phyloP scores from a whole-genome alignment of 768 basidiomycete species.

The Boletus subparvulus region DNA sequence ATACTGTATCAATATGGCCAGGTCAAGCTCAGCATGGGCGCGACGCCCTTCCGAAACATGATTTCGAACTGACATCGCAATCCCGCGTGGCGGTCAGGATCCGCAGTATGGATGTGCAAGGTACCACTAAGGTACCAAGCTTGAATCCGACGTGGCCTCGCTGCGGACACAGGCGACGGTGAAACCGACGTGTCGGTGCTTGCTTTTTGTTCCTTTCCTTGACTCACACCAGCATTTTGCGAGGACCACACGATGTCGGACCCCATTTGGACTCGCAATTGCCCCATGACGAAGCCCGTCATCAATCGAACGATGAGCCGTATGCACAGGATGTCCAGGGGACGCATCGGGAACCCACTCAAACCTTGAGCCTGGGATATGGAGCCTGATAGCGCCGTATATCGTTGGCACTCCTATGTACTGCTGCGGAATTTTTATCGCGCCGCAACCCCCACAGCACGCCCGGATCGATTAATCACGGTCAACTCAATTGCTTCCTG shows the following conservation, averaged over 20 bases:
- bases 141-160: conserved; percentile 13
- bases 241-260: conserved; percentile 6
- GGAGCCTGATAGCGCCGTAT: conserved; percentile 7
- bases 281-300: conserved; percentile 1
- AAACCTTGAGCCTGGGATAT: conserved; percentile 10
- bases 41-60: neutral
- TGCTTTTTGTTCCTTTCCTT: conserved; percentile 4
- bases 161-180: conserved; percentile 1
- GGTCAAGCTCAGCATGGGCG: neutral
- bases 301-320: conserved; percentile 5
- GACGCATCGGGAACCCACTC: conserved; percentile 12
- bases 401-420: conserved; percentile 14
- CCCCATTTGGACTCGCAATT: conserved; percentile 16
- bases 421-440: conserved; percentile 3
- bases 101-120: conserved; percentile 17
- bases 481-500: conserved; percentile 11
- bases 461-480: conserved; percentile 13
- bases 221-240: conserved; percentile 9
- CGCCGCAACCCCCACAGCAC: conserved; percentile 16
- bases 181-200: neutral
- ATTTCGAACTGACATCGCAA: conserved; percentile 2
- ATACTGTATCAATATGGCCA: conserved; percentile 1
- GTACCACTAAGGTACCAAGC: conserved; percentile 16
- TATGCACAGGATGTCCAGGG: conserved; percentile 11
- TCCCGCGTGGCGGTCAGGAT: conserved; percentile 3